Base-by-base conservation (phyloP, 2,329 filamentous ascomycete genomes). In the Calonectria naviculata region DNA sequence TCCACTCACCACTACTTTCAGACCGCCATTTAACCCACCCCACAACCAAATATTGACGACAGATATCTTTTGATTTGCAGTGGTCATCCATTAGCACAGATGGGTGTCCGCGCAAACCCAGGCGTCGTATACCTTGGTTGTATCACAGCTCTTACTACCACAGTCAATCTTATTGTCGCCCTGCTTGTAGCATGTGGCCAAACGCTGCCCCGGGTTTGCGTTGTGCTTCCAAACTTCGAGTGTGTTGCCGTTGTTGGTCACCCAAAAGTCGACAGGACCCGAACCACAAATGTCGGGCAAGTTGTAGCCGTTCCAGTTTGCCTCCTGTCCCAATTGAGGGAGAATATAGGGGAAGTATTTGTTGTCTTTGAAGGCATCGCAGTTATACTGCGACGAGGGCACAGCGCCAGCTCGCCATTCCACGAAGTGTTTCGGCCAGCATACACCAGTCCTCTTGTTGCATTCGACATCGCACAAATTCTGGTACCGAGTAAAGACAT, bases 401-500 rank as follows among this genome's bases (percentile, higher is more conserved):
- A 65, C 34, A 24, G 62, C 61, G 17, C 61, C 44, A n/a, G 46
- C 61, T 65, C 61, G 44, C 46, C 62, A 54, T 28, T 64, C 66
- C 13, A 54, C 46, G 13, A 13, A 64, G 36, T 64, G 58, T 29
- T 64, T 64, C 6, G 34, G 62, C 3, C 28, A 65, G 31, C 62
- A 56, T 19, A 54, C 26, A 6, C 34, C 62, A 42, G 28, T 29
- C 34, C 28, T 54, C 24, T 42, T 65, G 24, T 56, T 44, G 17
- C 46, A 65, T 21, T 65, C 34, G 13, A 54, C n/a, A 24, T 65
- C 62, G 34, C 46, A 65, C 24, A 54, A 42, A 26, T 65, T 47
- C 47, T 58, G 44, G 4, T 42, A 64, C 1, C 47, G 19, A 17
- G 29, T 28, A 15, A 49, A 63, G 1, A 49, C 28, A 21, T 63